phyloP scores from a whole-genome alignment of 1,284 basidiomycete genomes.

The Fistulinella cinereoalba region DNA sequence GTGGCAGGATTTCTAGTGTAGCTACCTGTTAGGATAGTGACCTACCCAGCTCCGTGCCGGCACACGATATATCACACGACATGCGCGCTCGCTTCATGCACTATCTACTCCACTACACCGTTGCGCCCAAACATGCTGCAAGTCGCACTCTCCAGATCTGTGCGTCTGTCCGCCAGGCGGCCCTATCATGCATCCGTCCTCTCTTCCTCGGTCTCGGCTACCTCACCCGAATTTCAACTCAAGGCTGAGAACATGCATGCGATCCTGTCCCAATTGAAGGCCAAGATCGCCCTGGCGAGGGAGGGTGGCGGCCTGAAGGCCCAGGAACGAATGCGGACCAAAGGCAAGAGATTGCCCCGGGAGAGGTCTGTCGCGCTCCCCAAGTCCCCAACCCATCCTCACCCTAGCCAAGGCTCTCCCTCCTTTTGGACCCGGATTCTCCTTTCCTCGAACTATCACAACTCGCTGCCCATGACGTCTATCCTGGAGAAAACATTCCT shows the following conservation, averaged over 20 bases:
- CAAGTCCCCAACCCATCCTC: neutral
- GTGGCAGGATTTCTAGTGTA: conserved; percentile 79
- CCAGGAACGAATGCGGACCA: conserved; percentile 71
- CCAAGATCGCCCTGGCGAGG: conserved; percentile 54
- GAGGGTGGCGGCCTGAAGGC: conserved; percentile 69
- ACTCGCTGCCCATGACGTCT: conserved; percentile 86
- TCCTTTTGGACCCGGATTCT: conserved; percentile 80
- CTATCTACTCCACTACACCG: neutral
- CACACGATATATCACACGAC: neutral
- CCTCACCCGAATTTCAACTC: conserved; percentile 66
- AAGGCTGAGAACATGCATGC: conserved; percentile 67
- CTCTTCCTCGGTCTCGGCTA: conserved; percentile 65
- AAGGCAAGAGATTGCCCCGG: conserved; percentile 83
- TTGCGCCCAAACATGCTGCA: conserved; percentile 28
- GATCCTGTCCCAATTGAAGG: conserved; percentile 61
- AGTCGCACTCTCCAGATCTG: conserved; percentile 14
- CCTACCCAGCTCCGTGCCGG: conserved; percentile 33
- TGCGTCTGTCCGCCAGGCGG: conserved; percentile 11
- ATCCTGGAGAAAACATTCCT: conserved; percentile 75
- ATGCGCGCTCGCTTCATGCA: neutral
- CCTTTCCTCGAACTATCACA: conserved; percentile 90
- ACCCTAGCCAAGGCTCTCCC: conserved; percentile 45
- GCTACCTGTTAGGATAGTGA: too few species aligned
- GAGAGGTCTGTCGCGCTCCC: conserved; percentile 61
- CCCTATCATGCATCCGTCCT: conserved; percentile 67